Percentiles rank a stretch among this genome's conserved stretches.
phyloP scores from a whole-genome alignment of 2,329 filamentous ascomycete genomes.

The Aspergillus texensis region DNA sequence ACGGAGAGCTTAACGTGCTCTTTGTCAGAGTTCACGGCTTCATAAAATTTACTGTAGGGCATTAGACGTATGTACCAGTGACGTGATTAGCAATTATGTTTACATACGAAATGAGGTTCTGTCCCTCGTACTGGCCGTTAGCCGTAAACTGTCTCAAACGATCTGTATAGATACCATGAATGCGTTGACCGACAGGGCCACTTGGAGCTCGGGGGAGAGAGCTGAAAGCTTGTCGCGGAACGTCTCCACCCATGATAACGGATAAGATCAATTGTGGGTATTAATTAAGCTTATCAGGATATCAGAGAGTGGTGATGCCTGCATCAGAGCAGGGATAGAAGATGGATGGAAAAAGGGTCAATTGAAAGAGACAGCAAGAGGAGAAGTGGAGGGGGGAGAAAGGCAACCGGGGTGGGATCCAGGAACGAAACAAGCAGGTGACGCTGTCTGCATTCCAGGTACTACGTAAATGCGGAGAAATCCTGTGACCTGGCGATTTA shows the following conservation, averaged over 20 bases:
- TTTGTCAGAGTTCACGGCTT: slow-evolving; percentile 67
- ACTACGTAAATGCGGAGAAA: slow-evolving; percentile 6
- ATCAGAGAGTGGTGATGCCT: not conserved
- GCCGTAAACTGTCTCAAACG: slow-evolving; percentile 81
- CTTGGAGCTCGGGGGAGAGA: slow-evolving; percentile 55
- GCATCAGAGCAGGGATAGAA: not conserved
- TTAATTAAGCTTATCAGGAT: not conserved
- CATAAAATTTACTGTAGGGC: slow-evolving; percentile 66
- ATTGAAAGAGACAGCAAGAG: slow-evolving; percentile 2
- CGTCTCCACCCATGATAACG: slow-evolving; percentile 29
- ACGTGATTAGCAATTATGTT: not conserved
- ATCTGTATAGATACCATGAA: slow-evolving; percentile 81
- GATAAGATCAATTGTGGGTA: slow-evolving; percentile 8
- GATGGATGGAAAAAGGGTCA: not conserved
- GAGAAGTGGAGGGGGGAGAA: slow-evolving; percentile 9
- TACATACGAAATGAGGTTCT: slow-evolving; percentile 72
- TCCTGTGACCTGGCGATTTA: not conserved
- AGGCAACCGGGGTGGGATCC: slow-evolving; percentile 9
- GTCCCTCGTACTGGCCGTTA: slow-evolving; percentile 73
- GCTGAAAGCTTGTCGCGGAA: slow-evolving; percentile 34
- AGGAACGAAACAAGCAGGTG: slow-evolving; percentile 22
- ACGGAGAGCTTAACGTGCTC: slow-evolving; percentile 82
- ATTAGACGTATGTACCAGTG: slow-evolving; percentile 6
- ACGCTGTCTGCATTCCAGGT: slow-evolving; percentile 17
- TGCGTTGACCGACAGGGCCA: slow-evolving; percentile 72